Base-by-base conservation (phyloP, 345 rosid species). In the Sonneratia alba region DNA sequence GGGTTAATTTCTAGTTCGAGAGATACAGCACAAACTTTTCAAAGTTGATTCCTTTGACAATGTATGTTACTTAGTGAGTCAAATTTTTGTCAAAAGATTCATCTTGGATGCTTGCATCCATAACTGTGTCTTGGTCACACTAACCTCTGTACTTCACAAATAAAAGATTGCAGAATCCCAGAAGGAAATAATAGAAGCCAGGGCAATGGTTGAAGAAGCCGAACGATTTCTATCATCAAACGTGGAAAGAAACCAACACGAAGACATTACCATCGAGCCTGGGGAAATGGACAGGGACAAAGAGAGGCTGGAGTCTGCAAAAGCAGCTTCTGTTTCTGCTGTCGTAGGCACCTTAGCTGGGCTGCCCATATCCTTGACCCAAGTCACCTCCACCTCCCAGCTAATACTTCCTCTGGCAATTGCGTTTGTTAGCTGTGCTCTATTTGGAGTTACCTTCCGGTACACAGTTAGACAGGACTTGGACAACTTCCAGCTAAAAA, bases 371-470 rank as follows among this genome's bases (percentile, higher is more conserved):
- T 87, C 83, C 69, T 73, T 86, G 18, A 75, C 91, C 66, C 96
- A 87, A 67, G 89, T 80, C 63, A 71, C 88, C 47, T 42, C 78
- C 75, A 74, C 42, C 4, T 74, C 76, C 32, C 85, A 91, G 78
- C 81, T 91, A 34, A 9, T 90, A 72, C 97, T 90, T 62, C 89
- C 97, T 34, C 24, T 83, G 0, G 89, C 83, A 34, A 65, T 82
- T 74, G 83, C 86, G 66, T 85, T 87, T 66, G 75, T 87, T n/a
- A 88, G 97, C 89, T 91, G 95, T 68, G 96, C 96, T 42, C 79
- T 94, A 73, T 91, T 88, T 24, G 98, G 98, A 13, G 87, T 91
- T 64, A 91, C 97, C 34, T 94, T 82, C 68, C 89, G 97, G 66
- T 90, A 94, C 57, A 79, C 87, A 40, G 82, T 94, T 9, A 80